Percentiles rank a stretch among this genome's conserved stretches.
These are phyloP conservation scores for Lablab purpureus DNA, from an alignment of 306 rosid genomes.

Conservation along the genomic window DNA sequence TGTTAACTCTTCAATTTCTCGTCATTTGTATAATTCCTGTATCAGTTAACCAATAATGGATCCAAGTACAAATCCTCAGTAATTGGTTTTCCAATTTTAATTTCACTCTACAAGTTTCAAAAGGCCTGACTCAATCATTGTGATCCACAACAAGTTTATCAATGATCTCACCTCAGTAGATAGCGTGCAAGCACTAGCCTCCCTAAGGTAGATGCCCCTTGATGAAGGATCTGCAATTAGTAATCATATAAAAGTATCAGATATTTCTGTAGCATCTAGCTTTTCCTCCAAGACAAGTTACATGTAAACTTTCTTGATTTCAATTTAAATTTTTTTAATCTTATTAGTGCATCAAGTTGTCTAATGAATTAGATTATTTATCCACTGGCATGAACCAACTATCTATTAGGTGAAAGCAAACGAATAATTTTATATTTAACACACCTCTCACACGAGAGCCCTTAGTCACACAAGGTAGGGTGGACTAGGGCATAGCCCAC, in stretches of 20 bases:
- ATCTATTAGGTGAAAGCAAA: background rate
- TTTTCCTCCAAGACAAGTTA: slow-evolving; percentile 27
- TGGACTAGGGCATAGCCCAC: background rate
- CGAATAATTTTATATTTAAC: background rate
- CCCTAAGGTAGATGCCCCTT: slow-evolving; percentile 95
- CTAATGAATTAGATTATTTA: slow-evolving; percentile 1
- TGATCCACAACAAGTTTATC: slow-evolving; percentile 41
- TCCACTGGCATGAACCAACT: slow-evolving; percentile 35
- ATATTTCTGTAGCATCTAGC: background rate
- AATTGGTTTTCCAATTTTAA: slow-evolving; percentile 26
- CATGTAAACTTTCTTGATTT: slow-evolving; percentile 14
- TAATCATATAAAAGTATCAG: slow-evolving; percentile 46
- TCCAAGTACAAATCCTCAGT: slow-evolving; percentile 2
- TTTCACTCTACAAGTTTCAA: slow-evolving; percentile 16
- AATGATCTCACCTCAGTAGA: slow-evolving; percentile 78
- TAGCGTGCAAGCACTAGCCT: slow-evolving; percentile 78
- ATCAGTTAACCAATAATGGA: background rate
- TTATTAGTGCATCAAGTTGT: slow-evolving; percentile 13
- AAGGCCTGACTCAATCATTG: slow-evolving; percentile 16
- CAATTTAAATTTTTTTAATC: slow-evolving; percentile 17
- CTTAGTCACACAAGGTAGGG: slow-evolving; percentile 1
- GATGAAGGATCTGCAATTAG: slow-evolving; percentile 71
- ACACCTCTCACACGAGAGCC: background rate
- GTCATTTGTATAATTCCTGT: background rate
- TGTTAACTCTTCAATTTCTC: slow-evolving; percentile 3